These are phyloP conservation scores for Chenopodium berlandieri DNA, from an alignment of 148 eudicot species.

Conservation along the genomic window DNA sequence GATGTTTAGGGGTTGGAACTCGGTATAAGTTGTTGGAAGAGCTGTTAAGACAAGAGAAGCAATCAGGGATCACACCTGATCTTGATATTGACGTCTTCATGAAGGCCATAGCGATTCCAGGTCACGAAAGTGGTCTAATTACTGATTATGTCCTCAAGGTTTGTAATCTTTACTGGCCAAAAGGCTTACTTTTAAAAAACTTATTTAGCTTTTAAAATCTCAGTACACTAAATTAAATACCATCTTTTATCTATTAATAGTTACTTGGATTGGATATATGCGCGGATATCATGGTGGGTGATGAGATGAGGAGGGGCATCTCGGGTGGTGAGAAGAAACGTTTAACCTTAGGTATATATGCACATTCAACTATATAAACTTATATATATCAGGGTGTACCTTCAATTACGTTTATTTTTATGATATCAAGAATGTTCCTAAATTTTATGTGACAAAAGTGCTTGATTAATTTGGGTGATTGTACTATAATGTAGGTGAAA, in stretches of 20 bases:
- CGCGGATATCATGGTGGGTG: conserved; percentile 43
- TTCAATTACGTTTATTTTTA: too few species aligned
- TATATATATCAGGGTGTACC: not conserved
- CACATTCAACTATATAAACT: not conserved
- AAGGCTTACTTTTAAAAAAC: not conserved
- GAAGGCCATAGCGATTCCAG: conserved; percentile 44
- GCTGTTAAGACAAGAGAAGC: conserved; percentile 49
- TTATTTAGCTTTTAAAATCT: not conserved
- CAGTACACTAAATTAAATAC: not conserved
- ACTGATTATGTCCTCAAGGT: conserved; percentile 41
- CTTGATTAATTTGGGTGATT: not conserved
- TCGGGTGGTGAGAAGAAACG: conserved; percentile 54
- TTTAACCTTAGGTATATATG: conserved; percentile 37
- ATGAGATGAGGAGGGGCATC: conserved; percentile 45
- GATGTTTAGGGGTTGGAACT: conserved; percentile 44
- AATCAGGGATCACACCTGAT: conserved; percentile 41
- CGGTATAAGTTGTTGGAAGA: conserved; percentile 41
- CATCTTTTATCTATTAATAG: conserved; percentile 21
- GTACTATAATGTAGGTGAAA: conserved; percentile 36
- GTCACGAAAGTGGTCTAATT: conserved; percentile 30
- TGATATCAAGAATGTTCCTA: not conserved
- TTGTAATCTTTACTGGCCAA: not conserved
- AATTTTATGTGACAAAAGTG: not conserved
- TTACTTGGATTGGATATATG: conserved; percentile 41
- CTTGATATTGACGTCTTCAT: conserved; percentile 45